Conservation (phyloP, 495 filamentous ascomycete genomes). For the Aspergillus sclerotiicarbonarius region DNA sequence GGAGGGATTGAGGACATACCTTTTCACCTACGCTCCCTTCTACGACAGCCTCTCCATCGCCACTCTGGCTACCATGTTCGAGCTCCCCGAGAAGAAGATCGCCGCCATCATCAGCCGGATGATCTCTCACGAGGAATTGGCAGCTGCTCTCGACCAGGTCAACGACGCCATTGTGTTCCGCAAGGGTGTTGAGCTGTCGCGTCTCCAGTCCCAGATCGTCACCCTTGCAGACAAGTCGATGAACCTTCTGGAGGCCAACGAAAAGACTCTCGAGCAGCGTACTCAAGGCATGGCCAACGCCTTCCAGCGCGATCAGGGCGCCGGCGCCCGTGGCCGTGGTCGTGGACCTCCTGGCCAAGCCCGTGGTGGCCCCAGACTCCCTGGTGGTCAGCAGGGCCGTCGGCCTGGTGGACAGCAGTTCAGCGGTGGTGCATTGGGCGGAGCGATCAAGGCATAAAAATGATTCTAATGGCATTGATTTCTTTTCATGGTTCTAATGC, state of each 20-base stretch:
- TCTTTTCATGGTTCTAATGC: constrained; percentile 29
- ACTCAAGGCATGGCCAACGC: constrained; percentile 94
- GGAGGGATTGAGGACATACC: constrained; percentile 94
- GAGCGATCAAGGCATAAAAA: constrained; percentile 61
- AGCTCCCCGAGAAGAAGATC: constrained; percentile 85
- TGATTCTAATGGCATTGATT: constrained; percentile 43
- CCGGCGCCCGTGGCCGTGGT: constrained; percentile 65
- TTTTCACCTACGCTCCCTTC: constrained; percentile 99
- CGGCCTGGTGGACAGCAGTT: constrained; percentile 61
- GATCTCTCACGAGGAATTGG: constrained; percentile 98
- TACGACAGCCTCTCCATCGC: constrained; percentile 92
- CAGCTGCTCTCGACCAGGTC: constrained; percentile 95
- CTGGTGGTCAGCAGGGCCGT: constrained; percentile 49
- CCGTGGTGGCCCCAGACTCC: constrained; percentile 59
- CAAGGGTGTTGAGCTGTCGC: constrained; percentile 96
- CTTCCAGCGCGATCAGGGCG: constrained; percentile 82
- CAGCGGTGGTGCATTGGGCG: constrained; percentile 61
- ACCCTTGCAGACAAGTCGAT: constrained; percentile 95
- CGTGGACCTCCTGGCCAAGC: constrained; percentile 62
- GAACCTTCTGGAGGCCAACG: constrained; percentile 92
- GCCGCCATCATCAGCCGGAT: constrained; percentile 96
- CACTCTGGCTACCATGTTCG: constrained; percentile 91
- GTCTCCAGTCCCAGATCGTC: constrained; percentile 91
- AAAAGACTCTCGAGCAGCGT: constrained; percentile 92
- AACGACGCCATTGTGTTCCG: constrained; percentile 97